Evolutionary conservation across 257 asterid genomes (phyloP).

Genomic region (Solanum sparsipilum): DNA sequence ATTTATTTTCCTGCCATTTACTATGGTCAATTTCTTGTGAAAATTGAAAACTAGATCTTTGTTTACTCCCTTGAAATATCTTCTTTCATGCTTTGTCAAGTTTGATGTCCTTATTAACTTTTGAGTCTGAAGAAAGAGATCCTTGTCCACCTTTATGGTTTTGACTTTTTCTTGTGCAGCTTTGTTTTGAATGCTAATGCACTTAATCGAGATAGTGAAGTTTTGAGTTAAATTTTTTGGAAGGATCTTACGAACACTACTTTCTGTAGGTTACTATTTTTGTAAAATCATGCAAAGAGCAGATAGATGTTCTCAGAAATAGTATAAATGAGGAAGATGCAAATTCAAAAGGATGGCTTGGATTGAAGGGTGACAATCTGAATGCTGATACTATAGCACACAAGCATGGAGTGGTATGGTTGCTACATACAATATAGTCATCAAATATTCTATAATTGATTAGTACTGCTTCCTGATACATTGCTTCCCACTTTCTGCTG

Average conservation of each 20-base stretch:
- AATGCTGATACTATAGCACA: constrained; percentile 85
- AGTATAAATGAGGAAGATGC: constrained; percentile 64
- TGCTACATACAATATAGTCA: background rate
- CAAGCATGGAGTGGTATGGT: constrained; percentile 87
- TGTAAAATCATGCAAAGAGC: constrained; percentile 86
- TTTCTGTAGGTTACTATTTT: constrained; percentile 66
- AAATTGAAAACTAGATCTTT: background rate
- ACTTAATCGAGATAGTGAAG: background rate
- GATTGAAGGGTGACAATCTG: constrained; percentile 39
- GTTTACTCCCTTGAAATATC: background rate
- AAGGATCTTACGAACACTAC: background rate
- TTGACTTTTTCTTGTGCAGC: background rate
- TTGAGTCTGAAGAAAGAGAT: background rate
- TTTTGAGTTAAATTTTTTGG: background rate
- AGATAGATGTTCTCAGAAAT: constrained; percentile 74
- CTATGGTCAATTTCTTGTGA: background rate
- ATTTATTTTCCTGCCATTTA: background rate
- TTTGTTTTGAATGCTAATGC: background rate
- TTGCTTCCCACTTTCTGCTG: background rate
- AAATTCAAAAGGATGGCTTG: constrained; percentile 85
- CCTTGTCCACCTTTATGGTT: background rate
- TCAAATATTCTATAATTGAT: background rate
- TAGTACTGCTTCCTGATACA: background rate
- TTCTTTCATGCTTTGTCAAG: background rate
- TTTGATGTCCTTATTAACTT: background rate